Conservation (phyloP, 768 basidiomycete species). For the Scleroderma bovista region DNA sequence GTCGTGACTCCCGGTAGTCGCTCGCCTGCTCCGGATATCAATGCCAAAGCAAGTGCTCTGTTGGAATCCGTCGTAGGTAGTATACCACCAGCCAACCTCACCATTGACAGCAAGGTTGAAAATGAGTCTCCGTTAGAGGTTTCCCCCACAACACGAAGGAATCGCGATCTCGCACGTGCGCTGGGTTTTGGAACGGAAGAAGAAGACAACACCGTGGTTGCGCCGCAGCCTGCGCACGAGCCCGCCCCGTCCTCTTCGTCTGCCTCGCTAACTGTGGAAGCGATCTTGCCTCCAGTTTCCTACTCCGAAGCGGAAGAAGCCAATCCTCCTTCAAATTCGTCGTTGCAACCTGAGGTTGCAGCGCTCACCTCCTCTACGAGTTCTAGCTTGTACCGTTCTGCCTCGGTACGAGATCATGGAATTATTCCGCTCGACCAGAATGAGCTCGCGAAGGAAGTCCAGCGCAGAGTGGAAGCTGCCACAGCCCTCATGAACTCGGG, state of each 20-base stretch:
- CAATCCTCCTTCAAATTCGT: neutral
- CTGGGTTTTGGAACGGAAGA: constrained; percentile 56
- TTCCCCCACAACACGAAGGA: constrained; percentile 54
- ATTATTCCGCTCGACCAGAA: constrained; percentile 43
- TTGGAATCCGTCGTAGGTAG: constrained; percentile 57
- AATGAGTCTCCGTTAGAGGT: constrained; percentile 28
- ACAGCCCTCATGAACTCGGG: constrained; percentile 54
- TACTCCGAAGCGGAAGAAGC: constrained; percentile 13
- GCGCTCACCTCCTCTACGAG: constrained; percentile 13
- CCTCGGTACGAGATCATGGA: constrained; percentile 34
- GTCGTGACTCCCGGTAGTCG: constrained; percentile 25
- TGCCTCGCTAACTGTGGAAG: constrained; percentile 31
- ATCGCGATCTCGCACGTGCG: constrained; percentile 71
- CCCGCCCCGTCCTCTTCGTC: constrained; percentile 27
- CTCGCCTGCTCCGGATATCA: constrained; percentile 41
- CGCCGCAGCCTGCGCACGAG: constrained; percentile 13
- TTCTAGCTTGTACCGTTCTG: constrained; percentile 22
- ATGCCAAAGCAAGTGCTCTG: constrained; percentile 57
- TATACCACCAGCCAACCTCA: constrained; percentile 37
- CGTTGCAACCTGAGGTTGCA: constrained; percentile 2
- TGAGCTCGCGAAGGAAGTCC: constrained; percentile 59
- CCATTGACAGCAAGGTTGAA: constrained; percentile 23
- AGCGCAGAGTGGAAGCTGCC: constrained; percentile 62
- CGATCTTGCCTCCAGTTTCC: constrained; percentile 23
- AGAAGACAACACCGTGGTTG: constrained; percentile 16